Evolutionary conservation across 306 rosid species (phyloP).

Genomic region (Medicago arabica): DNA sequence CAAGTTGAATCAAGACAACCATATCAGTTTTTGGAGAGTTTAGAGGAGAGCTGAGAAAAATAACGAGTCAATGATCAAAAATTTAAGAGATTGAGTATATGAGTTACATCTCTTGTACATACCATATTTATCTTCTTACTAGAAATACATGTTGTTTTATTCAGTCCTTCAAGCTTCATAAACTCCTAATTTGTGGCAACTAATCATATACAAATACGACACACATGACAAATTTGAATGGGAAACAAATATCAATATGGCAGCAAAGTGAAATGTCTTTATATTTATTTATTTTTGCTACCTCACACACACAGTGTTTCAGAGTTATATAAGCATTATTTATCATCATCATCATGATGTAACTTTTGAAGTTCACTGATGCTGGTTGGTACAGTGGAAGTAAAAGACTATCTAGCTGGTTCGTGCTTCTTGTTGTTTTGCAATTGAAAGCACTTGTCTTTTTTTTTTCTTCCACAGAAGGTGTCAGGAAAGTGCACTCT

Average conservation of each 20-base stretch:
- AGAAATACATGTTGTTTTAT: conserved; percentile 14
- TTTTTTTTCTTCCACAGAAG: conserved; percentile 40
- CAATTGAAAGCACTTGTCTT: conserved; percentile 69
- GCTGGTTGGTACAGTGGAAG: conserved; percentile 45
- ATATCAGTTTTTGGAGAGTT: too few species aligned
- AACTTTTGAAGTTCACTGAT: conserved; percentile 23
- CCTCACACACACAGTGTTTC: not conserved
- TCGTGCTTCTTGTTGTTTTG: conserved; percentile 49
- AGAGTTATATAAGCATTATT: not conserved
- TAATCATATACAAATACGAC: conserved; percentile 6
- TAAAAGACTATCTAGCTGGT: conserved; percentile 42
- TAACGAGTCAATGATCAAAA: too few species aligned
- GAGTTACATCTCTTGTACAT: too few species aligned
- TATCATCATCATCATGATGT: not conserved
- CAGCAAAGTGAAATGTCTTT: not conserved
- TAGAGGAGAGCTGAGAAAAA: too few species aligned
- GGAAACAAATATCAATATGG: not conserved
- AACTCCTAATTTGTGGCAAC: conserved; percentile 34
- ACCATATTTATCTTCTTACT: not conserved
- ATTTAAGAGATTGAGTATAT: too few species aligned
- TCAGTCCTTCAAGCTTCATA: not conserved
- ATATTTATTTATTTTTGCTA: not conserved
- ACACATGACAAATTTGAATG: not conserved
- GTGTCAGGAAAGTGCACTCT: conserved; percentile 78
- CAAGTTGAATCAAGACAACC: too few species aligned